Conservation (phyloP, 805 yeast genomes). For the Phaffomyces thermotolerans region DNA sequence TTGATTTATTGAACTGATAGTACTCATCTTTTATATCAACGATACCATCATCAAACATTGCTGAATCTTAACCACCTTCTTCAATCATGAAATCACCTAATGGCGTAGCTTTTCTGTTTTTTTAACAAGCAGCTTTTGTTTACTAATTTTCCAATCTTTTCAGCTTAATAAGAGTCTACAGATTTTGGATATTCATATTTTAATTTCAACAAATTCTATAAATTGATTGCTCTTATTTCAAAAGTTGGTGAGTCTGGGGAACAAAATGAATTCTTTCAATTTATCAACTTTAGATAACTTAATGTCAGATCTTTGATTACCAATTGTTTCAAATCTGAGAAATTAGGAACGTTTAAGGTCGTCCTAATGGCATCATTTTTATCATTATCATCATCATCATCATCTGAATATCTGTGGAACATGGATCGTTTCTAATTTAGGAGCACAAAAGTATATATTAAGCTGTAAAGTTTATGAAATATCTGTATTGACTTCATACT, state of each 20-base stretch:
- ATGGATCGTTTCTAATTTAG: neutral
- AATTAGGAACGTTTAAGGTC: neutral
- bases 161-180: neutral
- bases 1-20: neutral
- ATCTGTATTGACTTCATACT: neutral
- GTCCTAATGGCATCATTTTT: too few relatives aligned
- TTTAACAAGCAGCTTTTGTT: neutral
- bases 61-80: neutral
- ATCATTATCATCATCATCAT: neutral
- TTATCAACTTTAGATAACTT: neutral
- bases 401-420: neutral
- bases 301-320: conserved; percentile 2
- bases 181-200: conserved; percentile 1
- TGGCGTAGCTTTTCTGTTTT: neutral
- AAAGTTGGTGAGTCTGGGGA: neutral
- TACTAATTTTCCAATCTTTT: neutral
- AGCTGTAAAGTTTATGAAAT: neutral
- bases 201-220: neutral
- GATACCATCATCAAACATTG: neutral
- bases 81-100: neutral
- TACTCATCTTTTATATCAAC: conserved; percentile 10
- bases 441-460: neutral
- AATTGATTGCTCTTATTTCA: conserved; percentile 1
- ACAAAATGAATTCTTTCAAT: neutral
- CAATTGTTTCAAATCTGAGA: neutral